Evolutionary conservation across 75 land plant species (phyloP).

Genomic region (Sequoiadendron giganteum): DNA sequence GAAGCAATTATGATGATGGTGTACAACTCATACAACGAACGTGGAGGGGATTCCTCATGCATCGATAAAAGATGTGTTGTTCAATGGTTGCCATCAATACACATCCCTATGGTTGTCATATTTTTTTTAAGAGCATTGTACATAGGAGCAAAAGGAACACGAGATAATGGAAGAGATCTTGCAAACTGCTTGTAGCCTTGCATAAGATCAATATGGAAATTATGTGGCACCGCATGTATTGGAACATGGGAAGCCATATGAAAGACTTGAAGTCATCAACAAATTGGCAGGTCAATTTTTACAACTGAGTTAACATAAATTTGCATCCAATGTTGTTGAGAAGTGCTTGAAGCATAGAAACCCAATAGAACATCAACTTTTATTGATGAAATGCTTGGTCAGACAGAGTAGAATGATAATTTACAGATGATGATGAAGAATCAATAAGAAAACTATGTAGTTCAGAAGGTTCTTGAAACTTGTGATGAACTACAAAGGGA

Average conservation of each 20-base stretch:
- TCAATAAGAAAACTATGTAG: constrained; percentile 93
- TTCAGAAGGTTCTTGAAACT: constrained; percentile 88
- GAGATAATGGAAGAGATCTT: constrained; percentile 91
- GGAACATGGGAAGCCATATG: constrained; percentile 82
- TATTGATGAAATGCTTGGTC: constrained; percentile 87
- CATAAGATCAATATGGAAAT: constrained; percentile 98
- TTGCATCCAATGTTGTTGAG: constrained; percentile 97
- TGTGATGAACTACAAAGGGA: constrained; percentile 70
- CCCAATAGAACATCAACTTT: constrained; percentile 59
- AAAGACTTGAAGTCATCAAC: constrained; percentile 79
- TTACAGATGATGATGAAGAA: constrained; percentile 97
- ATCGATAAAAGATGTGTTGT: no score
- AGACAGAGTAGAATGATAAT: constrained; percentile 78
- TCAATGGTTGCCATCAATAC: no score
- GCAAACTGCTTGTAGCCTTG: constrained; percentile 72
- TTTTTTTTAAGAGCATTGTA: constrained; percentile 93
- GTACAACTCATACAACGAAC: no score
- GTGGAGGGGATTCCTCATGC: no score
- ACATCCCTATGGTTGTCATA: no score
- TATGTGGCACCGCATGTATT: constrained; percentile 98
- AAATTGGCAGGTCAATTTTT: constrained; percentile 90
- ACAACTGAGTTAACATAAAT: constrained; percentile 97
- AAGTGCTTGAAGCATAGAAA: constrained; percentile 93
- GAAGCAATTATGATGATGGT: no score
- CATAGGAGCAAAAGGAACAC: constrained; percentile 63